Conservation (phyloP, 805 yeast genomes). For the Cyberlindnera euphorbiiphila region DNA sequence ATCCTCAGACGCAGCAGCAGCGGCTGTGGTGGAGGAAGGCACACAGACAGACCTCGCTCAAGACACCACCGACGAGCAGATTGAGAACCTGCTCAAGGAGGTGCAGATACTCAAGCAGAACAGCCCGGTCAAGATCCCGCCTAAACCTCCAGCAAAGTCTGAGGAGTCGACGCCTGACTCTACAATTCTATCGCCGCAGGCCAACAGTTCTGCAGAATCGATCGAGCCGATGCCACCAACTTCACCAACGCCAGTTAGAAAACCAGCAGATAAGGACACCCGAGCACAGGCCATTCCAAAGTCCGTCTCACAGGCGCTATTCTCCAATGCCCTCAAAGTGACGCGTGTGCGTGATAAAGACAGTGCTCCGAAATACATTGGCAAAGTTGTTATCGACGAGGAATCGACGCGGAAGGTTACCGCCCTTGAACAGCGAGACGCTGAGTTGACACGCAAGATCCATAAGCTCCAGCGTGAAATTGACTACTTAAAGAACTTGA, state of each 20-base stretch:
- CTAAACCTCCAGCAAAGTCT: slow-evolving; percentile 1
- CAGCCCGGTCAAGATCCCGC: slow-evolving; percentile 16
- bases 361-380: slow-evolving; percentile 25
- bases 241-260: neutral
- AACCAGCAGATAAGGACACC: slow-evolving; percentile 2
- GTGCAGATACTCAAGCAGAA: slow-evolving; percentile 24
- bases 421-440: slow-evolving; percentile 31
- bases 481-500: slow-evolving; percentile 32
- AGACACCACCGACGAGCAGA: slow-evolving; percentile 26
- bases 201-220: slow-evolving; percentile 13
- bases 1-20: neutral
- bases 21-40: neutral
- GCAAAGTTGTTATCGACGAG: slow-evolving; percentile 20
- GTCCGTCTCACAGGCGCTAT: slow-evolving; percentile 28
- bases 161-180: slow-evolving; percentile 17
- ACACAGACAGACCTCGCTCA: slow-evolving; percentile 1
- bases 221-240: slow-evolving; percentile 3
- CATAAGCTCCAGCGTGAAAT: slow-evolving; percentile 37
- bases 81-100: slow-evolving; percentile 26
- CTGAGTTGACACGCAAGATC: slow-evolving; percentile 32
- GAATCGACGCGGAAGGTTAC: slow-evolving; percentile 22
- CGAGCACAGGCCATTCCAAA: slow-evolving; percentile 22
- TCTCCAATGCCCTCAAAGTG: slow-evolving; percentile 24
- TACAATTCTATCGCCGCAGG: slow-evolving; percentile 9
- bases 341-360: slow-evolving; percentile 26